Conservation (phyloP, 2,329 filamentous ascomycete genomes). For the Chaetomiaceae sp. region DNA sequence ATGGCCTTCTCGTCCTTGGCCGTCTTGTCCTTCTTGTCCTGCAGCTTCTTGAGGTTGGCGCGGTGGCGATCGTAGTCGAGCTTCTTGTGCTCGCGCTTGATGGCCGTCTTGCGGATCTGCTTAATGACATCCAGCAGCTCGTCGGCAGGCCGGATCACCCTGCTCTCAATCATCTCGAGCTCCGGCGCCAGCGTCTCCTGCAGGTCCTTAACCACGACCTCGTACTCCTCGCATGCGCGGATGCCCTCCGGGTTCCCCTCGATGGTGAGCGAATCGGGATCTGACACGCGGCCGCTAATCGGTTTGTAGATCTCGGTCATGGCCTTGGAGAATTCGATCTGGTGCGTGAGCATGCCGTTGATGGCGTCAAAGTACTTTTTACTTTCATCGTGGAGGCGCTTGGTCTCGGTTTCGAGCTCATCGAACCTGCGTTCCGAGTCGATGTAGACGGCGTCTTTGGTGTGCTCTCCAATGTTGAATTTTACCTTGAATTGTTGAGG, state of each 20-base stretch:
- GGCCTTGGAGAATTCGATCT: conserved; percentile 96
- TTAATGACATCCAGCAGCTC: conserved; percentile 95
- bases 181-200: conserved; percentile 86
- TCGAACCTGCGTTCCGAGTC: conserved; percentile 92
- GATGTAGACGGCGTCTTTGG: conserved; percentile 90
- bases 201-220: conserved; percentile 82
- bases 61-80: conserved; percentile 91
- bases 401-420: conserved; percentile 92
- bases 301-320: conserved; percentile 97
- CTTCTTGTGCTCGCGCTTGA: conserved; percentile 95
- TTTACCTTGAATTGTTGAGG: conserved; percentile 87
- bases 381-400: conserved; percentile 93
- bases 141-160: conserved; percentile 87
- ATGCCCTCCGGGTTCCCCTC: conserved; percentile 93
- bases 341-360: conserved; percentile 94
- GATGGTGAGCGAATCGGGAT: conserved; percentile 75
- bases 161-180: conserved; percentile 92
- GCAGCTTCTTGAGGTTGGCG: conserved; percentile 80
- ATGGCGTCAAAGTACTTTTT: conserved; percentile 97
- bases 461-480: conserved; percentile 94
- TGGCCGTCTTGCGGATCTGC: conserved; percentile 79
- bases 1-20: conserved; percentile 96
- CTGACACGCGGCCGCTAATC: conserved; percentile 91
- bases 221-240: conserved; percentile 92
- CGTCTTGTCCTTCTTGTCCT: conserved; percentile 95